Evolutionary conservation across 805 yeast species (phyloP).

Genomic region (Kurtzmaniella fragi): DNA sequence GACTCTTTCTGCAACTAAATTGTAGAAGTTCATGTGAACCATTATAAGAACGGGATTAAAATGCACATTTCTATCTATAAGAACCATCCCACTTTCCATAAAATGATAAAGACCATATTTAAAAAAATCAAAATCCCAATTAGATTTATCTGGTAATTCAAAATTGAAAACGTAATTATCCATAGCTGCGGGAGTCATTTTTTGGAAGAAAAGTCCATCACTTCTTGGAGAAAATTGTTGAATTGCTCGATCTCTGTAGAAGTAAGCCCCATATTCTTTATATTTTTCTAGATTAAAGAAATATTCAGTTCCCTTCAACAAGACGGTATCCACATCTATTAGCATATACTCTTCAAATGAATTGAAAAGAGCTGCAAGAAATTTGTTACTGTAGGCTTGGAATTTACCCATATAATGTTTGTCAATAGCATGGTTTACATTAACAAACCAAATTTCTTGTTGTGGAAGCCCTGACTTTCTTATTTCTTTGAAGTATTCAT

Average conservation of each 20-base stretch:
- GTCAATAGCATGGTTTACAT: slow-evolving; percentile 11
- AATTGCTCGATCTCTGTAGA: slow-evolving; percentile 16
- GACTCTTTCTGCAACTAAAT: slow-evolving; percentile 16
- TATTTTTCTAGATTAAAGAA: slow-evolving; percentile 7
- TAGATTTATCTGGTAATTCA: slow-evolving; percentile 25
- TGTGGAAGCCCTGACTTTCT: slow-evolving; percentile 10
- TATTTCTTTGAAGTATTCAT: neutral
- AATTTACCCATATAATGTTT: slow-evolving; percentile 19
- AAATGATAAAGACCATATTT: slow-evolving; percentile 31
- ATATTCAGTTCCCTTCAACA: slow-evolving; percentile 30
- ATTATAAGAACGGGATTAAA: slow-evolving; percentile 27
- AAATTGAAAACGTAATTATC: slow-evolving; percentile 21
- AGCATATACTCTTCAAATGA: slow-evolving; percentile 48
- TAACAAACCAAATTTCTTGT: slow-evolving; percentile 39
- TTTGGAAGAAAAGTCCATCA: slow-evolving; percentile 41
- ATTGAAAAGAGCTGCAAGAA: slow-evolving; percentile 41
- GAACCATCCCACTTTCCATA: slow-evolving; percentile 35
- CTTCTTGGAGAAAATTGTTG: slow-evolving; percentile 26
- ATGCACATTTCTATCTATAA: slow-evolving; percentile 23
- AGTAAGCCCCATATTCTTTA: slow-evolving; percentile 15
- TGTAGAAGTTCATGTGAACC: slow-evolving; percentile 23
- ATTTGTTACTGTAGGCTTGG: slow-evolving; percentile 40
- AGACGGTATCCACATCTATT: slow-evolving; percentile 51
- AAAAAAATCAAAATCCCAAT: slow-evolving; percentile 21
- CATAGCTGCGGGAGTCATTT: slow-evolving; percentile 36